These are phyloP conservation scores for Xerocomellus intermedius DNA, from an alignment of 768 basidiomycete species.

Conservation along the genomic window DNA sequence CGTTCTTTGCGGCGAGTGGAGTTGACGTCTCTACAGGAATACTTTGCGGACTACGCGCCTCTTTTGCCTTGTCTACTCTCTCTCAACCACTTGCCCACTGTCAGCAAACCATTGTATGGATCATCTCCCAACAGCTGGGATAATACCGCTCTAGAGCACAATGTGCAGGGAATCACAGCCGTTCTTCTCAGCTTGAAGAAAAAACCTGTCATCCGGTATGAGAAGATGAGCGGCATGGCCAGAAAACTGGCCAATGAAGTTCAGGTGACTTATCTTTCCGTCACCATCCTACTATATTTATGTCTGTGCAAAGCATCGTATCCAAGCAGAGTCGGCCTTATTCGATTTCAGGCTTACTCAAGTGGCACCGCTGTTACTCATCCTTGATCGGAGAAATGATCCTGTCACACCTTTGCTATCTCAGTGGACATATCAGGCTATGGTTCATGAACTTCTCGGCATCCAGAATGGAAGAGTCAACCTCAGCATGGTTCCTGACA, in stretches of 20 bases:
- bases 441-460: constrained; percentile 95
- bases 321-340: constrained; percentile 75
- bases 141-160: constrained; percentile 66
- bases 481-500: constrained; percentile 78
- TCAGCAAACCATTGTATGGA: constrained; percentile 66
- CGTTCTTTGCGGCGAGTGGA: background rate
- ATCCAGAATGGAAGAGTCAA: constrained; percentile 95
- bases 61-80: constrained; percentile 86
- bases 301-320: constrained; percentile 55
- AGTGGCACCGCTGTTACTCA: constrained; percentile 83
- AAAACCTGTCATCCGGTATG: constrained; percentile 91
- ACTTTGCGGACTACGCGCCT: constrained; percentile 95
- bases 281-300: constrained; percentile 2
- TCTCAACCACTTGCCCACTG: constrained; percentile 69
- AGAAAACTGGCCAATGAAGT: constrained; percentile 86
- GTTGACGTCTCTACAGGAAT: constrained; percentile 60
- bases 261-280: constrained; percentile 48
- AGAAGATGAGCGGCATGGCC: constrained; percentile 90
- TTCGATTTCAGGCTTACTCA: constrained; percentile 93
- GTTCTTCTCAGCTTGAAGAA: constrained; percentile 94
- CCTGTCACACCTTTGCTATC: constrained; percentile 94
- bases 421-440: constrained; percentile 99
- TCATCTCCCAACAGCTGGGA: constrained; percentile 74
- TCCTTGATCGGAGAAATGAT: constrained; percentile 94
- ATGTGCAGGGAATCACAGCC: constrained; percentile 78